Evolutionary conservation across 306 rosid species (phyloP).

Genomic region (Purshia tridentata): DNA sequence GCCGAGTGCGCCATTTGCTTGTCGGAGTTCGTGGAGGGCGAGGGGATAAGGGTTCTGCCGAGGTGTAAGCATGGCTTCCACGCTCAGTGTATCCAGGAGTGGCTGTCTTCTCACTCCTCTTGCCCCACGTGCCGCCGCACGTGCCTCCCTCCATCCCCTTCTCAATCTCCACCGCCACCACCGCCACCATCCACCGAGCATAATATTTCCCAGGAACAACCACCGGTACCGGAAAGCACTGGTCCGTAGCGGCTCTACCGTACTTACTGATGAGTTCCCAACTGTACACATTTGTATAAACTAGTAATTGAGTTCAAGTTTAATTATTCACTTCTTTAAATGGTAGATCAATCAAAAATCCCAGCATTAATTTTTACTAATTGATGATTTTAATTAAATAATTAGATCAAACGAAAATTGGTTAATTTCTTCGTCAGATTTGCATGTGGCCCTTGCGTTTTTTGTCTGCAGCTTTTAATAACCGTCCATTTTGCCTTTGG

Average conservation of each 20-base stretch:
- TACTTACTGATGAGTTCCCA: background rate
- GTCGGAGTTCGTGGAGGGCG: slow-evolving; percentile 48
- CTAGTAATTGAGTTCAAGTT: slow-evolving; percentile 4
- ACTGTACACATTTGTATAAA: background rate
- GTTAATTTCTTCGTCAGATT: background rate
- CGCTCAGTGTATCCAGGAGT: slow-evolving; percentile 33
- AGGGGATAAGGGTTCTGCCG: slow-evolving; percentile 38
- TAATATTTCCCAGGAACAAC: background rate
- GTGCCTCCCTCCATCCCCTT: slow-evolving; percentile 35
- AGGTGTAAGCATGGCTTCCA: slow-evolving; percentile 54
- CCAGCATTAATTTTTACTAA: too few relatives aligned
- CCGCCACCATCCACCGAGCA: background rate
- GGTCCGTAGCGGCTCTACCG: background rate
- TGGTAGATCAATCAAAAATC: too few relatives aligned
- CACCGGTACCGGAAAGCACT: background rate
- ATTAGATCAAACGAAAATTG: too few relatives aligned
- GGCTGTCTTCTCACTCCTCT: slow-evolving; percentile 43
- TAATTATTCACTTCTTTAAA: too few relatives aligned
- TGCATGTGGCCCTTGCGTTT: background rate
- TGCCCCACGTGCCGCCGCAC: slow-evolving; percentile 53
- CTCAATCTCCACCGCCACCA: background rate
- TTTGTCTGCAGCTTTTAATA: background rate
- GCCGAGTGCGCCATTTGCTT: slow-evolving; percentile 54
- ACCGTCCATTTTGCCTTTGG: background rate
- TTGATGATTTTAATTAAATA: too few relatives aligned